phyloP scores from a whole-genome alignment of 208 protist species.

The Herpetomonas samuelpessoai region DNA sequence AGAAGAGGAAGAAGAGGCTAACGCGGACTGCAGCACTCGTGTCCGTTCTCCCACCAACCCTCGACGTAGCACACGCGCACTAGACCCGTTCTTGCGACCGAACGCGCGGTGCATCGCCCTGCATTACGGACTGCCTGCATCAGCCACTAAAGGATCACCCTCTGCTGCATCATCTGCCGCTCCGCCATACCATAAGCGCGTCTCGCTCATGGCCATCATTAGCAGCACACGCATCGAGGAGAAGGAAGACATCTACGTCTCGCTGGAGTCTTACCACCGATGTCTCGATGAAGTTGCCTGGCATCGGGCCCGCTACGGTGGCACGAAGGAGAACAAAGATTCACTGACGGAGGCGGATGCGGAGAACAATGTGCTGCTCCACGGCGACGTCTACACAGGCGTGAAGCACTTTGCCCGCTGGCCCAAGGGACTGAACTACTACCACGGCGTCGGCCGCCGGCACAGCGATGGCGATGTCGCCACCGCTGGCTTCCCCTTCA shows the following conservation, averaged over 20 bases:
- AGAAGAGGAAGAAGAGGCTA: too few species aligned
- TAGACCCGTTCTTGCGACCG: conserved; percentile 29
- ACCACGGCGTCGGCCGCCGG: conserved; percentile 66
- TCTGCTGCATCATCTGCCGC: neutral
- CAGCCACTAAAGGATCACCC: neutral
- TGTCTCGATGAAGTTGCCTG: conserved; percentile 77
- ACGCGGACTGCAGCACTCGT: too few species aligned
- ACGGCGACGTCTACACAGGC: conserved; percentile 35
- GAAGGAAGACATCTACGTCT: conserved; percentile 49
- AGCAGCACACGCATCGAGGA: conserved; percentile 51
- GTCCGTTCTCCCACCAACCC: neutral
- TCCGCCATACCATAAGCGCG: conserved; percentile 29
- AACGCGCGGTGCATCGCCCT: conserved; percentile 83
- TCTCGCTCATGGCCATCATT: conserved; percentile 66
- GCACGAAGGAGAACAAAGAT: neutral
- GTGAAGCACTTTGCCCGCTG: conserved; percentile 52
- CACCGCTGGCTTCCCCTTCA: conserved; percentile 72
- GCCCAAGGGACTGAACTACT: conserved; percentile 54
- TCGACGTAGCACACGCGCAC: conserved; percentile 11
- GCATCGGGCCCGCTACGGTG: conserved; percentile 53
- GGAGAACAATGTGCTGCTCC: neutral
- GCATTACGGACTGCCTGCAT: conserved; percentile 60
- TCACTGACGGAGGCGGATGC: conserved; percentile 1
- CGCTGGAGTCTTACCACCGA: conserved; percentile 75
- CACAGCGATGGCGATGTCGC: conserved; percentile 41